Percentiles rank a stretch among this genome's conserved stretches.
Evolutionary conservation across 805 yeast genomes (phyloP).

Genomic region (Teunomyces stri): DNA sequence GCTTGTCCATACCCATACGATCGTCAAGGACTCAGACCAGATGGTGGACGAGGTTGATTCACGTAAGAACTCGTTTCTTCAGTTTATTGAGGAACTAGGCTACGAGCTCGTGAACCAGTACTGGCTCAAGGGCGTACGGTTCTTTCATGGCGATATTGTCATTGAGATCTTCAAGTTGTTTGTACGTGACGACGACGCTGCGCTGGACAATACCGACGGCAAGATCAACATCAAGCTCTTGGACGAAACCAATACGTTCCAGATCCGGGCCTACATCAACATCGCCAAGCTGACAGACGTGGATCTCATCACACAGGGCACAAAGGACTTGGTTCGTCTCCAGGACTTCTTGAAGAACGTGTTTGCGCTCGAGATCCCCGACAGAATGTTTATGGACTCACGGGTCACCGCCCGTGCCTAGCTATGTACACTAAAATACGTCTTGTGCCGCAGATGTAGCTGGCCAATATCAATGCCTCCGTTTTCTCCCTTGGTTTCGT

Average conservation of each 20-base stretch:
- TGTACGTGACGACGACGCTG: slow-evolving; percentile 32
- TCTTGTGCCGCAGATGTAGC: slow-evolving; percentile 1
- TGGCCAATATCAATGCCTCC: slow-evolving; percentile 5
- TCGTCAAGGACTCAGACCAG: slow-evolving; percentile 13
- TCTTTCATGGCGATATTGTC: slow-evolving; percentile 58
- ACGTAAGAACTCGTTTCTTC: slow-evolving; percentile 36
- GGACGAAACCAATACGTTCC: slow-evolving; percentile 55
- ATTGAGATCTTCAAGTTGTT: slow-evolving; percentile 56
- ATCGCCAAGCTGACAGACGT: slow-evolving; percentile 73
- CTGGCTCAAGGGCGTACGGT: slow-evolving; percentile 60
- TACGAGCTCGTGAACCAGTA: slow-evolving; percentile 62
- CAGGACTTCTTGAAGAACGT: slow-evolving; percentile 68
- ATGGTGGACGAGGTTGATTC: background rate
- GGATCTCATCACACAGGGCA: slow-evolving; percentile 64
- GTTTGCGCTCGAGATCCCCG: slow-evolving; percentile 69
- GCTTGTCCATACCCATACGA: slow-evolving; percentile 47
- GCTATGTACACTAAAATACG: slow-evolving; percentile 5
- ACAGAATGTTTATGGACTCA: slow-evolving; percentile 78
- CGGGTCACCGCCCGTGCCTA: slow-evolving; percentile 37
- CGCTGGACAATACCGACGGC: slow-evolving; percentile 9
- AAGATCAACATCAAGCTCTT: slow-evolving; percentile 35
- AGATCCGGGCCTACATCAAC: slow-evolving; percentile 67
- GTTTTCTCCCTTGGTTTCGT: slow-evolving; percentile 11
- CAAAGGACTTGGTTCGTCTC: slow-evolving; percentile 56
- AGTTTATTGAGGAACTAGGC: slow-evolving; percentile 62